phyloP scores from a whole-genome alignment of 2,329 filamentous ascomycete species.

The Colletotrichum phormii region DNA sequence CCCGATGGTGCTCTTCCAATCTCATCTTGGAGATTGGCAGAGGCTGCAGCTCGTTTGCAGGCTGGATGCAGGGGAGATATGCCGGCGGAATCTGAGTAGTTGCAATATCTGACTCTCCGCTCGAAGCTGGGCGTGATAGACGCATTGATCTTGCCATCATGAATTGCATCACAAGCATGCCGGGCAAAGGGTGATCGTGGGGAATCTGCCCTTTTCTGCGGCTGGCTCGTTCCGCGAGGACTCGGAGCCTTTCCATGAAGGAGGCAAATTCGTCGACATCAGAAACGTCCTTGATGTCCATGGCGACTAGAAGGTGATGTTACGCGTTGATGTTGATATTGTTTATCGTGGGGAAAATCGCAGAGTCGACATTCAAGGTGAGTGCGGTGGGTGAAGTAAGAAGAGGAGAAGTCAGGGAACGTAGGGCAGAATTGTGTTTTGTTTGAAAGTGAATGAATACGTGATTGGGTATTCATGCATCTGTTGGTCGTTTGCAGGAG shows the following conservation, averaged over 20 bases:
- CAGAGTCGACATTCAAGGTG: background rate
- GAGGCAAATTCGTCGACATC: background rate
- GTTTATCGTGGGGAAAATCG: background rate
- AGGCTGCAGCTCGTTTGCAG: slow-evolving; percentile 37
- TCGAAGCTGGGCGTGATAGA: background rate
- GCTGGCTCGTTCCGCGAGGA: background rate
- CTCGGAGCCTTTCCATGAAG: background rate
- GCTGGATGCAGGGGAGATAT: slow-evolving; percentile 42
- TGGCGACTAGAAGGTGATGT: background rate
- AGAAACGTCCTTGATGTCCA: slow-evolving; percentile 15
- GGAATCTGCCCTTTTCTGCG: background rate
- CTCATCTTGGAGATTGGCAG: slow-evolving; percentile 44
- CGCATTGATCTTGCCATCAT: background rate
- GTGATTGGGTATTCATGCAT: background rate
- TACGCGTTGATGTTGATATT: background rate
- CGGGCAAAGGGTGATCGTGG: background rate
- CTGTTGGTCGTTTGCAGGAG: background rate
- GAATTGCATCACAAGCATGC: background rate
- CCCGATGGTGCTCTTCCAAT: slow-evolving; percentile 45
- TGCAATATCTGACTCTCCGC: background rate
- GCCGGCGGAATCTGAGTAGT: slow-evolving; percentile 6
- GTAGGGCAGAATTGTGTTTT: background rate
- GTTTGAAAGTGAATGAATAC: no score
- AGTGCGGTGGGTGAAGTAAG: background rate
- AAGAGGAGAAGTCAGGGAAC: background rate